Evolutionary conservation across 164 flowering plant genomes (phyloP), one percentile per base, ranked within the genome.

Genomic region (Brasenia schreberi): DNA sequence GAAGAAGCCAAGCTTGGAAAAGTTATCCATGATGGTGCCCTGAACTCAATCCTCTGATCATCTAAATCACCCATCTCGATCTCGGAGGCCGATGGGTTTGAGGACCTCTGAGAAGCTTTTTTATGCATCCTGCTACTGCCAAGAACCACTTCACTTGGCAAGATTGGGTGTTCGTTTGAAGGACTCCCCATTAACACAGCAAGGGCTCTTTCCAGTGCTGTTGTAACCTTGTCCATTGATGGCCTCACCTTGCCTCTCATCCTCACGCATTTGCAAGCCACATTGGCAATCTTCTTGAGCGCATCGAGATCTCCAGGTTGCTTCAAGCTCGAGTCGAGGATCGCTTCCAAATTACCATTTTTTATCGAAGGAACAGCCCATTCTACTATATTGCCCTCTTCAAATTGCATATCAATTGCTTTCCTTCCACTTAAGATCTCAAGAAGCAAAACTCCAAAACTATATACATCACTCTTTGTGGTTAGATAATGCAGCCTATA

Each of bases 21-120:
- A 1, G 97, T 94, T 62, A 94, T 94, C 98, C 98, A 91, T 1
- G 96, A 91, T n/a, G 95, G 92, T 44, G 96, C 97, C 75, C 95
- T 76, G 66, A 90, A 89, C 74, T 93, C 97, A 39, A 77, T 39
- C 73, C 96, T 79, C 12, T 82, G 96, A 69, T 93, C 97, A 71
- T 90, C 98, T 0, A 60, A 68, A 43, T 85, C 96, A 6, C 68
- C 82, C 1, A 68, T 79, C n/a, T 83, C 89, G 0, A 80, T 73
- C 67, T 87, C 97, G 0, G 86, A 83, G 4, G 45, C 82, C 18
- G 96, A 87, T 18, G 4, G 33, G 68, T 87, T 83, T 0, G 96
- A 88, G 39, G 86, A 87, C 71, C 90, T 83, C 39, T 84, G 89
- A 23, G 95, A 90, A 0, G 96, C 70, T 64, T 90, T 93, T 84